A percentile compares a stretch with the other conserved stretches of the same genome.
phyloP scores from a whole-genome alignment of 2,329 filamentous ascomycete species.

The Verticillium longisporum region DNA sequence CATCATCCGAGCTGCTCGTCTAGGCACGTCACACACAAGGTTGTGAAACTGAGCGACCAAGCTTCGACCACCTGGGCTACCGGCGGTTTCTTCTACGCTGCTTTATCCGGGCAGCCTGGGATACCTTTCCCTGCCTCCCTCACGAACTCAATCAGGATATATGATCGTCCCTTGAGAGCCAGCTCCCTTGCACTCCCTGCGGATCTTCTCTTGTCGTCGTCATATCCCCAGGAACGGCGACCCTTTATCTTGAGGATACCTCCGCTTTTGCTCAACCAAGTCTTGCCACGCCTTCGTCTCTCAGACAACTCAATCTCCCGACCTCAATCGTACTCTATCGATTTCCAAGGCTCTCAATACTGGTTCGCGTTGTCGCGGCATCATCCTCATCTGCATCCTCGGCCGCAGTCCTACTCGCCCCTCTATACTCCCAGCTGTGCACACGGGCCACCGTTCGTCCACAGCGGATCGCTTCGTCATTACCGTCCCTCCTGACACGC shows the following conservation, averaged over 20 bases:
- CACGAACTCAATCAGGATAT: background rate
- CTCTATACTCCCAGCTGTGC: background rate
- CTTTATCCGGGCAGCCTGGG: background rate
- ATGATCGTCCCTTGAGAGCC: background rate
- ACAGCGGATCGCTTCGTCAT: background rate
- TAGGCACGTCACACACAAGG: background rate
- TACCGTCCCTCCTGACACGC: slow-evolving; percentile 10
- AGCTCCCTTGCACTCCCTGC: background rate
- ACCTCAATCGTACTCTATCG: background rate
- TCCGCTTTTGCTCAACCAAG: background rate
- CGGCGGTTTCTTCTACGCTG: background rate
- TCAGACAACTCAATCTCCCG: background rate
- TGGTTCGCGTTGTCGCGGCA: background rate
- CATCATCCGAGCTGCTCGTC: background rate
- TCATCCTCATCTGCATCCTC: background rate
- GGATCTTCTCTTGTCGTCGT: background rate
- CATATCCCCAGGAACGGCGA: background rate
- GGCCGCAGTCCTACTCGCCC: background rate
- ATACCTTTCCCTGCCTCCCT: background rate
- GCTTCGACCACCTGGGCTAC: background rate
- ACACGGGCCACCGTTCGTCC: background rate
- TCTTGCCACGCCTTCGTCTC: no score
- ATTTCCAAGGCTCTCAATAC: background rate
- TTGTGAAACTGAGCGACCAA: background rate
- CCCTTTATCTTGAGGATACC: background rate